Base-by-base conservation (phyloP, 1,284 basidiomycete genomes). In the Ustilago tritici region DNA sequence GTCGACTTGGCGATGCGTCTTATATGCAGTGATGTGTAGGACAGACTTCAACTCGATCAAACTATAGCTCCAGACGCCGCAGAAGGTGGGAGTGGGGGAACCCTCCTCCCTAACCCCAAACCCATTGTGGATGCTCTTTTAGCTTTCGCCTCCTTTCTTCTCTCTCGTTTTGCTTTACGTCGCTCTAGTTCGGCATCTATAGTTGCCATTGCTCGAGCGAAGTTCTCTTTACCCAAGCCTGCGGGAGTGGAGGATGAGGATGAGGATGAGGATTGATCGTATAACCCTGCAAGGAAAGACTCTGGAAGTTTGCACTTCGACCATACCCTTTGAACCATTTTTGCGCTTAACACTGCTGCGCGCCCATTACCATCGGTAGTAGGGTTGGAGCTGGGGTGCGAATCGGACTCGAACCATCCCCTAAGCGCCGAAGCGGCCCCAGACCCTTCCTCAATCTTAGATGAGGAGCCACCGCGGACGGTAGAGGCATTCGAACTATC, bases 401-500 rank as follows among this genome's bases (percentile, higher is more conserved):
- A 9, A 31, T 68, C 69, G 11, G 62, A 58, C 19, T 77, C 75
- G 50, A 77, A 77, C 75, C 75, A 77, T 2, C 75, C 75, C n/a
- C 61, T 31, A 0, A 72, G 50, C 12, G 70, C 58, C 40, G 72
- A 59, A 2, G 72, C 66, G 9, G 57, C 61, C 17, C 62, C 46
- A 17, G 66, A 8, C 35, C 43, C 35, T 28, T 40, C 36, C 50
- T 49, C 19, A 3, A 6, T 14, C 17, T 19, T 28, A 4, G 5
- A 28, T 2, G n/a, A 11, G 31, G 23, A 17, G 19, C n/a, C 23
- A 10, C 50, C 56, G 15, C 59, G 23, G n/a, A 56, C 28, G 3
- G 58, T 56, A 2, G 61, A 59, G 6, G 61, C 61, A 32, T 63
- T 64, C 10, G 47, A 63, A 23, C 5, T n/a, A 8, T 23, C 41